Conservation (phyloP, 2,329 filamentous ascomycete species). For the Sporothrix brasiliensis region DNA sequence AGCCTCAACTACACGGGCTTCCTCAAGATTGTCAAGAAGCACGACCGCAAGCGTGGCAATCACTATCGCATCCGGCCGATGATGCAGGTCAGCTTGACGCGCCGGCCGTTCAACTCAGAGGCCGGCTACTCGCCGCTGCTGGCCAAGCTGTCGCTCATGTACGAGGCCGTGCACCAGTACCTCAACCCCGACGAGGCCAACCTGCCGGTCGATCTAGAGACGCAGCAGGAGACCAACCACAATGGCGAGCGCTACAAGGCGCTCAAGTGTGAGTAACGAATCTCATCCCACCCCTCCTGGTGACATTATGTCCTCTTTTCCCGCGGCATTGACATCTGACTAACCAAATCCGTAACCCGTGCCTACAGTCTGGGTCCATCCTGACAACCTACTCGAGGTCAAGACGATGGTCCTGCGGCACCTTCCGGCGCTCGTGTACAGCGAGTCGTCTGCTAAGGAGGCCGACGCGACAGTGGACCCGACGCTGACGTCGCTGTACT, state of each 20-base stretch:
- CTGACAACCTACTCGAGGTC: slow-evolving; percentile 92
- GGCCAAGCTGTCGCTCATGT: slow-evolving; percentile 91
- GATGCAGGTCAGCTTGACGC: slow-evolving; percentile 85
- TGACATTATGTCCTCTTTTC: neutral
- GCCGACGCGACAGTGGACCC: slow-evolving; percentile 81
- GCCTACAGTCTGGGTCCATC: slow-evolving; percentile 77
- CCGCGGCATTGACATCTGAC: neutral
- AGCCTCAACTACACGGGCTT: slow-evolving; percentile 97
- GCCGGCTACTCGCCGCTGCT: slow-evolving; percentile 83
- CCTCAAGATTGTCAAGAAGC: slow-evolving; percentile 98
- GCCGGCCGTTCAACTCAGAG: slow-evolving; percentile 92
- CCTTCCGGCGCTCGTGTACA: slow-evolving; percentile 90
- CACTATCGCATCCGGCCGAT: slow-evolving; percentile 88
- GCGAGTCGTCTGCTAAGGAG: slow-evolving; percentile 80
- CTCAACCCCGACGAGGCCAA: slow-evolving; percentile 58
- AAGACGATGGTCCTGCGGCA: slow-evolving; percentile 93
- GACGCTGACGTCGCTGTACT: slow-evolving; percentile 92
- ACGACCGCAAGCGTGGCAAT: slow-evolving; percentile 87
- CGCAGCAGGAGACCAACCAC: slow-evolving; percentile 56
- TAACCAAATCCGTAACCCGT: neutral
- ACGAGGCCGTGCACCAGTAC: slow-evolving; percentile 87
- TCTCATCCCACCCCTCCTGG: no score
- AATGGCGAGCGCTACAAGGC: slow-evolving; percentile 77
- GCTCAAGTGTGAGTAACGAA: slow-evolving; percentile 70
- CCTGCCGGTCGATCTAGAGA: slow-evolving; percentile 53